phyloP scores from a whole-genome alignment of 441 rosid species.

The Melastoma candidum region DNA sequence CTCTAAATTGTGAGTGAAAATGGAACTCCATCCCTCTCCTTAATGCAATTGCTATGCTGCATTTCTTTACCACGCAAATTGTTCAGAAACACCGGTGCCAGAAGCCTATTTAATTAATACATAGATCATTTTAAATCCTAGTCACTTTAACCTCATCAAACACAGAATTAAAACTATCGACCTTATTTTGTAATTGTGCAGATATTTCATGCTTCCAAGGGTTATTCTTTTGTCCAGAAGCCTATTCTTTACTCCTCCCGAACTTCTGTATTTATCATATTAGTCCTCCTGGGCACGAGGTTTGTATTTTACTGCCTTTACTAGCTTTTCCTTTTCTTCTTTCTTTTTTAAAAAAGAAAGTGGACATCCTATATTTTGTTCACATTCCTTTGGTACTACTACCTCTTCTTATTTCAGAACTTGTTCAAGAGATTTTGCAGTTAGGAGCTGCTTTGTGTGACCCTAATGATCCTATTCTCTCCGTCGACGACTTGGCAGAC shows the following conservation, averaged over 20 bases:
- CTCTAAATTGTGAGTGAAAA: constrained; percentile 21
- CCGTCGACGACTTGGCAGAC: constrained; percentile 16
- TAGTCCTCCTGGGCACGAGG: constrained; percentile 18
- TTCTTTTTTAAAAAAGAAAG: too few relatives aligned
- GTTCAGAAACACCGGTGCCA: too few relatives aligned
- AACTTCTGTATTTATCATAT: constrained; percentile 20
- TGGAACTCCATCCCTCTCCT: constrained; percentile 4
- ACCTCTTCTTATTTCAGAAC: constrained; percentile 12
- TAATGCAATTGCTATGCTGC: too few relatives aligned
- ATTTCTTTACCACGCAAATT: too few relatives aligned
- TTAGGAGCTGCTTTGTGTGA: constrained; percentile 12
- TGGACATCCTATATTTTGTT: background rate
- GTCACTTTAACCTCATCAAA: too few relatives aligned
- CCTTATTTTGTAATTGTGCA: constrained; percentile 1
- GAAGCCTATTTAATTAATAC: too few relatives aligned
- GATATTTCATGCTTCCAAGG: constrained; percentile 16
- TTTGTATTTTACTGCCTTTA: constrained; percentile 2
- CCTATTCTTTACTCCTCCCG: constrained; percentile 15
- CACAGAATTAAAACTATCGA: too few relatives aligned
- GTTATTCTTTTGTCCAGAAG: constrained; percentile 13
- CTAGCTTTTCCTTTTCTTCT: too few relatives aligned
- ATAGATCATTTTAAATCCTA: too few relatives aligned
- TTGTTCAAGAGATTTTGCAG: constrained; percentile 17
- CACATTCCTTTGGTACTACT: constrained; percentile 1
- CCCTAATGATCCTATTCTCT: constrained; percentile 17